Evolutionary conservation across 768 basidiomycete species (phyloP).

Genomic region (Suillus subaureus): DNA sequence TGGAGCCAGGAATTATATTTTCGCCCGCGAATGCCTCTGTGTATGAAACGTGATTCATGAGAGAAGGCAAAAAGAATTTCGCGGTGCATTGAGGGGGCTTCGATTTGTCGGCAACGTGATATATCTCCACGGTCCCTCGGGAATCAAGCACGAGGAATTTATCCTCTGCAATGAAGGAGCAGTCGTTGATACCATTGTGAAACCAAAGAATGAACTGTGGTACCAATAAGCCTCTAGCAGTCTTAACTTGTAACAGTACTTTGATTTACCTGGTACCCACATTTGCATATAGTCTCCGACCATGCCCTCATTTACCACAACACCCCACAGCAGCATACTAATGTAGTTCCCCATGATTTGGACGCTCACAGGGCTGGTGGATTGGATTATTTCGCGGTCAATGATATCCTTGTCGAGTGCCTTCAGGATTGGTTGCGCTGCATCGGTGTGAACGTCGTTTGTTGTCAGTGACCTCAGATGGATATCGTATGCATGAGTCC

Average conservation of each 20-base stretch:
- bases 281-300: conserved; percentile 44
- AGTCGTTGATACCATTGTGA: conserved; percentile 52
- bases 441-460: conserved; percentile 52
- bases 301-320: conserved; percentile 22
- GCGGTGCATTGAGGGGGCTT: conserved; percentile 38
- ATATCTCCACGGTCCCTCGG: conserved; percentile 52
- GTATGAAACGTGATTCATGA: conserved; percentile 48
- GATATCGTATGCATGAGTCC: conserved; percentile 43
- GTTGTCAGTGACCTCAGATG: conserved; percentile 52
- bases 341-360: conserved; percentile 50
- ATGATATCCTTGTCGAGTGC: not conserved
- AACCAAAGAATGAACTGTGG: conserved; percentile 45
- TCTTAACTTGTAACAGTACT: not conserved
- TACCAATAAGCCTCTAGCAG: not conserved
- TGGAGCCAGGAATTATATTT: conserved; percentile 47
- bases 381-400: not conserved
- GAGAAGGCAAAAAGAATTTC: conserved; percentile 45
- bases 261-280: conserved; percentile 24
- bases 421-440: conserved; percentile 38
- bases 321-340: conserved; percentile 43
- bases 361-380: conserved; percentile 37
- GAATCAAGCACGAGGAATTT: conserved; percentile 52
- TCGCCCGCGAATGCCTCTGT: conserved; percentile 59
- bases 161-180: conserved; percentile 49
- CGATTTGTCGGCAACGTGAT: conserved; percentile 37